These are phyloP conservation scores for Medicago lupulina DNA, from an alignment of 306 rosid species.

Conservation along the genomic window DNA sequence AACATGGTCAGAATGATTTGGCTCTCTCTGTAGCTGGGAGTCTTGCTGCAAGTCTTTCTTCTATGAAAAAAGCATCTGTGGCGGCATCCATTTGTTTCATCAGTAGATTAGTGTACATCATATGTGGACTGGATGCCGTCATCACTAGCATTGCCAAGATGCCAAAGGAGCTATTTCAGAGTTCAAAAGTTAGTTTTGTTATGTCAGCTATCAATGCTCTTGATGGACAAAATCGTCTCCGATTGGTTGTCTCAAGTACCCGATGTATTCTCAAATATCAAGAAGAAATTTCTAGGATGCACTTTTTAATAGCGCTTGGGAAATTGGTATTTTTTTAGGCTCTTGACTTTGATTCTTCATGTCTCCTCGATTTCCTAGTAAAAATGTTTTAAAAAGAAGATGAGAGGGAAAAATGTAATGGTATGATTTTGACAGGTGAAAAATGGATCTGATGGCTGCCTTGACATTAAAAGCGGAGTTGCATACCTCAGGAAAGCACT, in stretches of 20 bases:
- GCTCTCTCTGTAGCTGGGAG: constrained; percentile 69
- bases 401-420: background rate
- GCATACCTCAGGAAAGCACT: constrained; percentile 76
- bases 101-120: constrained; percentile 66
- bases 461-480: constrained; percentile 73
- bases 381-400: constrained; percentile 8
- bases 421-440: constrained; percentile 61
- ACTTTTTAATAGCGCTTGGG: constrained; percentile 77
- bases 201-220: constrained; percentile 81
- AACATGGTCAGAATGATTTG: constrained; percentile 66
- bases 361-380: background rate
- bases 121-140: constrained; percentile 75
- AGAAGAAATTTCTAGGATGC: constrained; percentile 80
- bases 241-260: constrained; percentile 63
- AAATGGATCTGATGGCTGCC: constrained; percentile 56
- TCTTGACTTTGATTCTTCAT: constrained; percentile 33
- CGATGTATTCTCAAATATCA: constrained; percentile 56
- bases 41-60: constrained; percentile 63
- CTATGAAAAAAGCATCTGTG: constrained; percentile 58
- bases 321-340: constrained; percentile 66
- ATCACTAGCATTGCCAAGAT: constrained; percentile 65
- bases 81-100: constrained; percentile 74
- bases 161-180: constrained; percentile 77
- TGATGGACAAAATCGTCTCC: constrained; percentile 66
- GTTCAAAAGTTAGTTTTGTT: constrained; percentile 74